Percentiles rank a stretch among this genome's conserved stretches.
Conservation (phyloP, 495 filamentous ascomycete genomes). For the Hypoxylon cercidicola region DNA sequence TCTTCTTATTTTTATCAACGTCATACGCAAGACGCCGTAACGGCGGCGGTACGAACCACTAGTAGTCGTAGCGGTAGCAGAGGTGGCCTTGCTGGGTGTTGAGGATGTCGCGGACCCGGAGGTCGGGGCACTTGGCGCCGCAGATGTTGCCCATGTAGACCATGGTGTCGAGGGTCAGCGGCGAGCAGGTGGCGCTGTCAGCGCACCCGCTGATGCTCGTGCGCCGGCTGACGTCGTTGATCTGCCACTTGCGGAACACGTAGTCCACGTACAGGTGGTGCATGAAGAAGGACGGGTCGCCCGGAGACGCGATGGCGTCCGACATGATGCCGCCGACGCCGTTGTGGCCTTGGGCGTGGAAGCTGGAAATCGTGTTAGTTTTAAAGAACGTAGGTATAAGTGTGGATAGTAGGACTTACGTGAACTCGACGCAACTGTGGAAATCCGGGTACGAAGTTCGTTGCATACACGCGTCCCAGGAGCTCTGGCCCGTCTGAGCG, state of each 20-base stretch:
- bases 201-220: slow-evolving; percentile 47
- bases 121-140: slow-evolving; percentile 52
- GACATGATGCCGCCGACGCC: slow-evolving; percentile 60
- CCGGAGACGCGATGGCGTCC: slow-evolving; percentile 64
- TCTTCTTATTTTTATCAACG: no score
- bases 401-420: slow-evolving; percentile 30
- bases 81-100: slow-evolving; percentile 46
- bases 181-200: slow-evolving; percentile 41
- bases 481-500: slow-evolving; percentile 37
- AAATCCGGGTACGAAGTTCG: slow-evolving; percentile 47
- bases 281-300: slow-evolving; percentile 71
- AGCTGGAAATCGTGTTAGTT: slow-evolving; percentile 16
- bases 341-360: slow-evolving; percentile 48
- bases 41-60: slow-evolving; percentile 4
- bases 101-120: slow-evolving; percentile 45
- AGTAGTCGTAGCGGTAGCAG: slow-evolving; percentile 49
- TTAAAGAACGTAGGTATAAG: background rate
- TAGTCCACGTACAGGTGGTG: slow-evolving; percentile 74
- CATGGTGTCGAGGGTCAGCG: slow-evolving; percentile 49
- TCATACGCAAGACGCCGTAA: no score
- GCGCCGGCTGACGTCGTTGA: slow-evolving; percentile 24
- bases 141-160: slow-evolving; percentile 51
- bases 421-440: slow-evolving; percentile 48
- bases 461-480: slow-evolving; percentile 43
- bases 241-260: slow-evolving; percentile 73